Conservation (phyloP, 2,329 filamentous ascomycete genomes). For the Trichoderma sp. region DNA sequence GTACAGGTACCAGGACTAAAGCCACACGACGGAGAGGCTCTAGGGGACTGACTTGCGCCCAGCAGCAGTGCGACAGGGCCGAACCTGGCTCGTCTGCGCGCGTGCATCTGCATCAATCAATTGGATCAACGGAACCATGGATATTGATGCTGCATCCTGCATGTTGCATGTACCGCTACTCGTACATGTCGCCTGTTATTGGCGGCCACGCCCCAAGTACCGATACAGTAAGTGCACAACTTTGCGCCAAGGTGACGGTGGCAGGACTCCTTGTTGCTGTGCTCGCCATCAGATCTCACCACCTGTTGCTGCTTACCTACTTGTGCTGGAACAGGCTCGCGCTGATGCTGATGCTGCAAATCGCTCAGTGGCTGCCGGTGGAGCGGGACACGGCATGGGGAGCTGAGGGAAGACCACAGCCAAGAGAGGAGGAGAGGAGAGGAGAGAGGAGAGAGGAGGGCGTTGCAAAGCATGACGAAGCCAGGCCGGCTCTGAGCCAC, state of each 20-base stretch:
- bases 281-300: not conserved
- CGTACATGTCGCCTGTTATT: not conserved
- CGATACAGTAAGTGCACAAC: not conserved
- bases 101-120: conserved; percentile 1
- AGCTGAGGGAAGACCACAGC: not conserved
- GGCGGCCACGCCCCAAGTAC: not conserved
- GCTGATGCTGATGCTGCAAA: conserved; percentile 13
- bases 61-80: not conserved
- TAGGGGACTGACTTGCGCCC: conserved; percentile 1
- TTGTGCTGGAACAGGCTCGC: not conserved
- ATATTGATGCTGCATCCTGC: not conserved
- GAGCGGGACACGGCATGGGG: not conserved
- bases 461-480: not conserved
- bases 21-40: not conserved
- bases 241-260: not conserved
- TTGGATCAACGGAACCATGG: not conserved
- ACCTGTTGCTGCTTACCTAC: not conserved
- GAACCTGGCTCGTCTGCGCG: not conserved
- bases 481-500: not conserved
- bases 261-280: not conserved
- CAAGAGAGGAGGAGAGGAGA: not conserved
- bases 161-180: not conserved
- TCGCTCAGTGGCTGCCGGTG: conserved; percentile 12
- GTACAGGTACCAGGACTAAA: not conserved
- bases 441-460: not conserved